Conservation (phyloP, 2,329 filamentous ascomycete species). For the Penicillium sp. region DNA sequence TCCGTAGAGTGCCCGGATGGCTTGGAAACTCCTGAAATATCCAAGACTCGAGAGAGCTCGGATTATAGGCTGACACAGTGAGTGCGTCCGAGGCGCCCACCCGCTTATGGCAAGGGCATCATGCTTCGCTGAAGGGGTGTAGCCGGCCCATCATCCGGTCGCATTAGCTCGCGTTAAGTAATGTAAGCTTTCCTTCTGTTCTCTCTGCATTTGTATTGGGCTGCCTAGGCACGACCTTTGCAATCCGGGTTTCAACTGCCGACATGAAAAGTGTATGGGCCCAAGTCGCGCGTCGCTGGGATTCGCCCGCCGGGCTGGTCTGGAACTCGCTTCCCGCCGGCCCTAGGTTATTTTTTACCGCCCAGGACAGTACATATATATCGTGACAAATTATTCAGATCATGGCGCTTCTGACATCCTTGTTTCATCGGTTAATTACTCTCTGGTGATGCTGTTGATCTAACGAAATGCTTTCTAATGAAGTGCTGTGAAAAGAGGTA, state of each 20-base stretch:
- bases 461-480: too few relatives aligned
- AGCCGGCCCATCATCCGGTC: neutral
- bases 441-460: neutral
- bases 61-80: conserved; percentile 8
- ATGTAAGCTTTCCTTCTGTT: neutral
- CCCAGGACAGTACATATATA: neutral
- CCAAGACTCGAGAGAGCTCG: neutral
- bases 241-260: conserved; percentile 16
- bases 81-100: conserved; percentile 17
- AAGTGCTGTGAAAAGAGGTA: too few relatives aligned
- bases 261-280: conserved; percentile 7
- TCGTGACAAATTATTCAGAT: neutral
- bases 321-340: conserved; percentile 3
- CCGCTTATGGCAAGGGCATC: conserved; percentile 10
- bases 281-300: conserved; percentile 6
- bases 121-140: neutral
- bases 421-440: too few relatives aligned
- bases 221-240: neutral
- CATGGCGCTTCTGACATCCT: neutral
- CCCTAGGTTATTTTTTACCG: neutral
- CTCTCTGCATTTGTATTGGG: neutral
- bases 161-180: conserved; percentile 5
- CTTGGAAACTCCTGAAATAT: conserved; percentile 22
- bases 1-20: conserved; percentile 12
- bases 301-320: neutral